Percentiles rank a stretch among this genome's conserved stretches.
These are phyloP conservation scores for Chlorophyllum brunneum DNA, from an alignment of 768 basidiomycete species.

Conservation along the genomic window DNA sequence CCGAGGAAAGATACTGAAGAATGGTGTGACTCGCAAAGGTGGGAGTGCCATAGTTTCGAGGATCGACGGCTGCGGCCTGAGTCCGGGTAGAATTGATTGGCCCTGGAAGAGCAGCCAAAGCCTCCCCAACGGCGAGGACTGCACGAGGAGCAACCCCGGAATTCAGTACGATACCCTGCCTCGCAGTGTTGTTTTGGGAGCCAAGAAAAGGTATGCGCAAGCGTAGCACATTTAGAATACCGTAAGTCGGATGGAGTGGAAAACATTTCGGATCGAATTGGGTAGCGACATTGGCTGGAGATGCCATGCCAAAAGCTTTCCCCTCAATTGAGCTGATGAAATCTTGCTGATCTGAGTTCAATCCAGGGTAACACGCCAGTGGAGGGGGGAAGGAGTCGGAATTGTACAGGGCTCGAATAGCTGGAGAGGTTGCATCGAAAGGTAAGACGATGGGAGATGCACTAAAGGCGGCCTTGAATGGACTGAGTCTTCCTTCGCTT, in stretches of 20 bases:
- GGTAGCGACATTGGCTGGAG: conserved; percentile 26
- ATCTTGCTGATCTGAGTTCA: conserved; percentile 35
- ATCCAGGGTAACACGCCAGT: conserved; percentile 55
- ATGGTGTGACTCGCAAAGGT: conserved; percentile 53
- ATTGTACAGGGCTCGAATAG: conserved; percentile 38
- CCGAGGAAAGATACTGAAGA: conserved; percentile 50
- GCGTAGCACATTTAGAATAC: conserved; percentile 53
- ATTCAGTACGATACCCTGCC: conserved; percentile 48
- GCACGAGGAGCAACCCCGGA: conserved; percentile 42
- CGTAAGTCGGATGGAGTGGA: conserved; percentile 57
- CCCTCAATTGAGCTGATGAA: conserved; percentile 47
- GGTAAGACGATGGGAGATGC: conserved; percentile 50
- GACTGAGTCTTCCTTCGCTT: conserved; percentile 33
- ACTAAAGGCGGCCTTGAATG: conserved; percentile 44
- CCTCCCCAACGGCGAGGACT: conserved; percentile 47
- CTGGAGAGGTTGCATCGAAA: conserved; percentile 47
- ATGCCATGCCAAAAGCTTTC: conserved; percentile 43
- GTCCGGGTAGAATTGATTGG: conserved; percentile 24
- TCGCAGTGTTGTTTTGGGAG: conserved; percentile 34
- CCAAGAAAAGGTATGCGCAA: conserved; percentile 56
- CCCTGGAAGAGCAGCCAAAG: conserved; percentile 41
- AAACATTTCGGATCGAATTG: conserved; percentile 50
- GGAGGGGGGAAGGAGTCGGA: conserved; percentile 55
- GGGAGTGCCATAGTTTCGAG: conserved; percentile 53
- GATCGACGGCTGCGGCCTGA: conserved; percentile 34